Evolutionary conservation across 495 filamentous ascomycete species (phyloP), one percentile per base, ranked within the genome.

Genomic region (Cairneyella variabilis): DNA sequence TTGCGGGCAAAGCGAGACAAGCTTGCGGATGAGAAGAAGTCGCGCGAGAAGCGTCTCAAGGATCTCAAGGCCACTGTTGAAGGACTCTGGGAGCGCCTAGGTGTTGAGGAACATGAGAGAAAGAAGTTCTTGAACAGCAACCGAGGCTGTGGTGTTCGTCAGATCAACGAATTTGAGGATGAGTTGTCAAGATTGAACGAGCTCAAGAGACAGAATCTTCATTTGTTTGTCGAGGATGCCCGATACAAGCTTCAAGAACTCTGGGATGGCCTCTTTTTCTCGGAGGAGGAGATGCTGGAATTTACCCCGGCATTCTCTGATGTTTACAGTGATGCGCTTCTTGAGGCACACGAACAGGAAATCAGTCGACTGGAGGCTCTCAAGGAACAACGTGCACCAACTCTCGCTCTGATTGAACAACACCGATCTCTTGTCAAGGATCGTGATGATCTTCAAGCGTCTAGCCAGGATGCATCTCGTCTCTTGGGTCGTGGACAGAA

Each of bases 231-330:
- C 20, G 92, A 97, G 61, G 91, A 97, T 72, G 88, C 92, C 16
- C 82, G 95, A 36, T 86, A 77, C 72, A 87, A 87, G 53, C 78
- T 99, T 10, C 90, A 95, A 63, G 91, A 93, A 61, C 80, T 99
- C 2, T 99, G 93, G 93, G 92, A 97, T 64, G 74, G 79, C 7
- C 72, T 99, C 3, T 97, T 90, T 69, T 90, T 91, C 65, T 96
- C 90, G 0, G 93, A 99, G 66, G 92, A 97, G 61, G 93, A 99
- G 66, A 97, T 96, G 88, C 77, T 96, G 48, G 91, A 97, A 53
- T 99, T 97, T 56, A 90, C 91, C 3, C 92, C 95, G 3, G 91
- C 90, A 1, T 96, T 96, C 65, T 95, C 90, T 0, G 86, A 89
- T 61, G 84, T 85, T 12, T 88, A 85, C 64, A 96, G 90, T 59